Percentiles rank a stretch among this genome's conserved stretches.
phyloP scores from a whole-genome alignment of 805 yeast genomes.

The Ogataea paradorogensis region DNA sequence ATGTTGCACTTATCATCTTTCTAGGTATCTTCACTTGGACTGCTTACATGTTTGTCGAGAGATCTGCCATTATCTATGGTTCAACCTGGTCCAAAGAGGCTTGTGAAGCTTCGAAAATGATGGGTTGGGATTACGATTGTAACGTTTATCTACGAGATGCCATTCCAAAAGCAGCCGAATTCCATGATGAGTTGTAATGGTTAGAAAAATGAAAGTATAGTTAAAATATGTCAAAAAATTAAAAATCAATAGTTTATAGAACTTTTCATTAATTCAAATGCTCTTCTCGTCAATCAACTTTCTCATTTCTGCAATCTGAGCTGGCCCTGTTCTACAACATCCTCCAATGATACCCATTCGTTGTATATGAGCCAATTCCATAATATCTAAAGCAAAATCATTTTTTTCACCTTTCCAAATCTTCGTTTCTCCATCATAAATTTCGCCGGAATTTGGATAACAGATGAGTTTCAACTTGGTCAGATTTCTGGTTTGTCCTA shows the following conservation, averaged over 20 bases:
- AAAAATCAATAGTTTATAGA: background rate
- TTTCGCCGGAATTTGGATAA: slow-evolving; percentile 78
- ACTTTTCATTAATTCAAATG: background rate
- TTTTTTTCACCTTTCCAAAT: slow-evolving; percentile 34
- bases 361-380: slow-evolving; percentile 39
- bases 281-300: slow-evolving; percentile 13
- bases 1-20: slow-evolving; percentile 44
- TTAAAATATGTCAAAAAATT: background rate
- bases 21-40: slow-evolving; percentile 48
- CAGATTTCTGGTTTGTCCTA: slow-evolving; percentile 13
- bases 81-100: slow-evolving; percentile 68
- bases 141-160: slow-evolving; percentile 40
- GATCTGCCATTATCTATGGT: slow-evolving; percentile 77
- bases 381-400: slow-evolving; percentile 39
- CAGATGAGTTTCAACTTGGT: slow-evolving; percentile 42
- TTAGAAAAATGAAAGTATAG: background rate
- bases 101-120: slow-evolving; percentile 61
- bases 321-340: slow-evolving; percentile 69
- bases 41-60: slow-evolving; percentile 52
- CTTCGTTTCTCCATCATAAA: slow-evolving; percentile 48
- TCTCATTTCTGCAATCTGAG: slow-evolving; percentile 33
- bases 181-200: slow-evolving; percentile 18
- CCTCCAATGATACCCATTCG: slow-evolving; percentile 61
- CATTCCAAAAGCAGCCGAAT: slow-evolving; percentile 16
- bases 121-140: slow-evolving; percentile 91